Percentiles rank a stretch among this genome's conserved stretches.
These are phyloP conservation scores for Penicillium paradoxum DNA, from an alignment of 495 filamentous ascomycete genomes.

Conservation along the genomic window DNA sequence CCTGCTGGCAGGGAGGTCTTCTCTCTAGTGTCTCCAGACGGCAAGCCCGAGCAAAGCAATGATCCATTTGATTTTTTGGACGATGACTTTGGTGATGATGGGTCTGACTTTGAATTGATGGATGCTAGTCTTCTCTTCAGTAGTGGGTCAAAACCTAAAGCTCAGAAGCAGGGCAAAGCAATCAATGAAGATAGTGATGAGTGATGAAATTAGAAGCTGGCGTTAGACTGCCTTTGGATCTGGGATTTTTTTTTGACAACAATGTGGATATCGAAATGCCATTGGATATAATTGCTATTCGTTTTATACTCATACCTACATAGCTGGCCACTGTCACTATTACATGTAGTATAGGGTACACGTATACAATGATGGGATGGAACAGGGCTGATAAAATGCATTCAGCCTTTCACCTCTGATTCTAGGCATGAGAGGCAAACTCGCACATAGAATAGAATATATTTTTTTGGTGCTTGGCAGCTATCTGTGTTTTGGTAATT, in stretches of 20 bases:
- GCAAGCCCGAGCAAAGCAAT: neutral
- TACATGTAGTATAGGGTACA: neutral
- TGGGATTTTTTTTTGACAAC: neutral
- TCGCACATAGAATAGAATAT: neutral
- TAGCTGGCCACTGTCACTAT: neutral
- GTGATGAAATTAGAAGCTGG: conserved; percentile 7
- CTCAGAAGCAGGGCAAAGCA: neutral
- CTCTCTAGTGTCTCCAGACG: conserved; percentile 14
- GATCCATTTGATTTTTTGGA: neutral
- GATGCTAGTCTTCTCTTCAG: conserved; percentile 12
- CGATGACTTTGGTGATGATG: conserved; percentile 13
- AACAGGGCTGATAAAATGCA: neutral
- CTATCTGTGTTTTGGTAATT: conserved; percentile 1
- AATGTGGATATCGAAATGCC: neutral
- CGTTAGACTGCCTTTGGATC: conserved; percentile 1
- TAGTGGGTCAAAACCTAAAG: conserved; percentile 4
- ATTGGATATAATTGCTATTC: neutral
- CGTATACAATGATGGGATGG: neutral
- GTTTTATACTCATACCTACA: neutral
- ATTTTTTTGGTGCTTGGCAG: conserved; percentile 7
- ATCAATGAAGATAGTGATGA: conserved; percentile 15
- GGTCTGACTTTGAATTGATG: conserved; percentile 11
- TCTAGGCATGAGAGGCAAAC: too few relatives aligned
- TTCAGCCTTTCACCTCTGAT: neutral
- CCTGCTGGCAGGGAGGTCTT: neutral